These are phyloP conservation scores for Neostapfia colusana DNA, from an alignment of 176 grass and related monocot genomes.

Conservation along the genomic window DNA sequence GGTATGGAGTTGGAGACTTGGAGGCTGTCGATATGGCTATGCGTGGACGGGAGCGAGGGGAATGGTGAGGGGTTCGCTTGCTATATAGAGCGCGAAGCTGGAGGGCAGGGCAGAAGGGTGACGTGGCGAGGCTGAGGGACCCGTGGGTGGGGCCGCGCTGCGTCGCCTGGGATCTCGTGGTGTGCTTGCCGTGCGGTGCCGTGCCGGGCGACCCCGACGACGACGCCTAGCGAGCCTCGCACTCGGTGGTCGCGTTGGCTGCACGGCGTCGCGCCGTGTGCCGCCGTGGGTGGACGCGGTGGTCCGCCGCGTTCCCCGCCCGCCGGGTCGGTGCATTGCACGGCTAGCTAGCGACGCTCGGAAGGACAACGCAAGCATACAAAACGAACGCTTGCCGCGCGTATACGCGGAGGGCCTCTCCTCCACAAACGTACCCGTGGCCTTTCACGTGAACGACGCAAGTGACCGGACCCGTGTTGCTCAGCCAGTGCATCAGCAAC, in stretches of 20 bases:
- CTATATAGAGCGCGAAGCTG: slow-evolving; percentile 41
- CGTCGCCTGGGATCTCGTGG: no score
- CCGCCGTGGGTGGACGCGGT: no score
- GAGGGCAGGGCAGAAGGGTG: not conserved
- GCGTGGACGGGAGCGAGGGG: slow-evolving; percentile 26
- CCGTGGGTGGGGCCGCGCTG: not conserved
- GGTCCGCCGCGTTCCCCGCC: not conserved
- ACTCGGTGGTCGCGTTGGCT: no score
- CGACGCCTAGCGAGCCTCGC: not conserved
- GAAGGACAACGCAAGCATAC: not conserved
- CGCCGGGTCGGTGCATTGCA: slow-evolving; percentile 38
- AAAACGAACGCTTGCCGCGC: not conserved
- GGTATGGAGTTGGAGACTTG: not conserved
- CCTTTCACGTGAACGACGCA: not conserved
- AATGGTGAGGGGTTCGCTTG: not conserved
- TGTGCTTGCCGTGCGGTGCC: not conserved
- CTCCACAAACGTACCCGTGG: not conserved
- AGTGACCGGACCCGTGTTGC: not conserved
- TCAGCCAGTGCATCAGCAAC: not conserved
- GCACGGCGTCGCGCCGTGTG: no score
- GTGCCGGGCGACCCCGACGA: not conserved
- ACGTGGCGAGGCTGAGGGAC: slow-evolving; percentile 15
- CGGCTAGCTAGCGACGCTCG: not conserved
- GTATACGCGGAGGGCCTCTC: not conserved
- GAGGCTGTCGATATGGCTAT: slow-evolving; percentile 5